Base-by-base conservation (phyloP, 768 basidiomycete species). In the Udeniomyces megalosporus region DNA sequence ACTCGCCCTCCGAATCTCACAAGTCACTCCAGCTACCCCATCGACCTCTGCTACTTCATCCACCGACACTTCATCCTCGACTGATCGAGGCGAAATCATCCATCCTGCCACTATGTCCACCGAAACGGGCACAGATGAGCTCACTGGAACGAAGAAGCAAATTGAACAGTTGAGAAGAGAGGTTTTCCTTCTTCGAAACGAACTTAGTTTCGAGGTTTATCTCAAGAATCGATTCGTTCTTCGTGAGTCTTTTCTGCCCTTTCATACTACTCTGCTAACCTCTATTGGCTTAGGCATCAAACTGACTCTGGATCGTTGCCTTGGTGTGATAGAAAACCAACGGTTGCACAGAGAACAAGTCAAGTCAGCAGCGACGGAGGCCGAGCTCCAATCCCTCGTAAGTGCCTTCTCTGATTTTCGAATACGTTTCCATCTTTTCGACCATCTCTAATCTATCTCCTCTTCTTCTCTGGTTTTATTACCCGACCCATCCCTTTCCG, bases 171-270 rank as follows among this genome's bases (percentile, higher is more conserved):
- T 59, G 28, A 49, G 17, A 20, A 31, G 58, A 29, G 47, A 59
- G 32, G 58, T 59, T 11, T n/a, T 59, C 22, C 31, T 59, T 34
- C 38, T 59, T 2, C 28, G 44, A 47, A 59, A 59, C 26, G 58
- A 59, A 32, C 34, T 59, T 20, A 59, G 44, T 29, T 59, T 59
- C 49, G 58, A 59, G 32, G 58, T 59, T 10, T 59, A 59, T 44
- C 31, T 59, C 20, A 59, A 59, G 58, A 59, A 59, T 44, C 32
- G 22, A 11, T 59, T 46, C 28, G 44, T 51, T 38, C 26, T 31
- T 11, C 58, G 58, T 59, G 47, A 59, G 58, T 50, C 26, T 10
- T 10, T 4, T 42, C 20, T n/a, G n/a, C n/a, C n/a, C n/a, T n/a
- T n/a, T n/a, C n/a, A n/a, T n/a, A n/a, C n/a, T n/a, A n/a, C n/a